phyloP scores from a whole-genome alignment of 768 basidiomycete genomes.

The Collybiopsis luxurians region DNA sequence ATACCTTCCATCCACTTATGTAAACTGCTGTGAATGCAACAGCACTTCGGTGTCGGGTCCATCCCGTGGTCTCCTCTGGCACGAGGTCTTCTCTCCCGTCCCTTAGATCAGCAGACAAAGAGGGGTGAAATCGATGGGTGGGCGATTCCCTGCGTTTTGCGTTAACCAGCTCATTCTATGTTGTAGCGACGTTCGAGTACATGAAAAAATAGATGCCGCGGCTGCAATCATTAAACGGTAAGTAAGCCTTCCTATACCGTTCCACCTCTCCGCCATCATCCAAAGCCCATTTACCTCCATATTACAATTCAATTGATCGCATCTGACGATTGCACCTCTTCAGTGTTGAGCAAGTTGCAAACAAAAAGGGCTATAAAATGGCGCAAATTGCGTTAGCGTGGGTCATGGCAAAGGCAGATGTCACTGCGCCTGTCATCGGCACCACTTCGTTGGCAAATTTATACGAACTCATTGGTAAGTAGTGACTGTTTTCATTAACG shows the following conservation, averaged over 20 bases:
- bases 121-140: conserved; percentile 36
- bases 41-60: conserved; percentile 51
- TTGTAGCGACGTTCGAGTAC: too few relatives aligned
- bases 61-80: conserved; percentile 63
- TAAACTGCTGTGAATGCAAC: too few relatives aligned
- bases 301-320: too few relatives aligned
- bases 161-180: too few relatives aligned
- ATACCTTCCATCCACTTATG: too few relatives aligned
- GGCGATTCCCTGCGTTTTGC: too few relatives aligned
- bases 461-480: conserved; percentile 33
- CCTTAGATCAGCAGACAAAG: conserved; percentile 33
- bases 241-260: conserved; percentile 9
- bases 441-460: conserved; percentile 33
- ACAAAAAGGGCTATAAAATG: conserved; percentile 51
- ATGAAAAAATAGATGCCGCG: conserved; percentile 19
- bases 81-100: conserved; percentile 47
- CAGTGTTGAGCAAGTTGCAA: conserved; percentile 56
- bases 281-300: too few relatives aligned
- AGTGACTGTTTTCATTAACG: neutral
- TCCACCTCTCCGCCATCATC: too few relatives aligned
- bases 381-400: conserved; percentile 56
- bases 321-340: too few relatives aligned
- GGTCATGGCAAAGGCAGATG: conserved; percentile 27
- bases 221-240: conserved; percentile 35
- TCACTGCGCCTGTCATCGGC: conserved; percentile 44